Percentiles rank a stretch among this genome's conserved stretches.
Conservation (phyloP, 2,329 filamentous ascomycete genomes). For the Thelonectria olida region DNA sequence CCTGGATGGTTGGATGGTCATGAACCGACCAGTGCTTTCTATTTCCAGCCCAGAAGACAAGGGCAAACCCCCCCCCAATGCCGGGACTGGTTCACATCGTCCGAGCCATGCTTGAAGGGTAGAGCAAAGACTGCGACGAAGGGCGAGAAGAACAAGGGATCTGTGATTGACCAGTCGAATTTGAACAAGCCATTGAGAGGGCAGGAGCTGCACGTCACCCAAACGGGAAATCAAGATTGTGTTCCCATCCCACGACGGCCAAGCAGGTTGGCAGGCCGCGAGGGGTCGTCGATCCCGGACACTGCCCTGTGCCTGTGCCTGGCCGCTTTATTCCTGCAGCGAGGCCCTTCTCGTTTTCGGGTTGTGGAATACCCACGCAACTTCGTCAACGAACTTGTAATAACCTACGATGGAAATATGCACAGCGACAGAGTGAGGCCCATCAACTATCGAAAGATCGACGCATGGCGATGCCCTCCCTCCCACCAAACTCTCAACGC, state of each 20-base stretch:
- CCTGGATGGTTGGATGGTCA: conserved; percentile 8
- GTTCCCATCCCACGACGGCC: conserved; percentile 18
- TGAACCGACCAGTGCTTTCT: conserved; percentile 13
- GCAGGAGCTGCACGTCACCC: conserved; percentile 25
- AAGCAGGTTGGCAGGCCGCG: too few relatives aligned
- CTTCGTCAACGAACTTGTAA: too few relatives aligned
- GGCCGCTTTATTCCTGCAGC: background rate
- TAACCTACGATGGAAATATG: background rate
- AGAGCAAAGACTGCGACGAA: background rate
- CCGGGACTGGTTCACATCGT: conserved; percentile 23
- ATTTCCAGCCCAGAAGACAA: conserved; percentile 6
- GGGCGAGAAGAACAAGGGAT: conserved; percentile 6
- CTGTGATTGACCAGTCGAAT: background rate
- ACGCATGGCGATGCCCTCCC: conserved; percentile 29
- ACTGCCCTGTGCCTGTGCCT: conserved; percentile 21
- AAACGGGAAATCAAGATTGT: conserved; percentile 20
- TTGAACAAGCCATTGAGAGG: background rate
- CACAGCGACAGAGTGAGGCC: background rate
- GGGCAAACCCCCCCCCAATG: conserved; percentile 18
- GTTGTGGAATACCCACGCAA: background rate
- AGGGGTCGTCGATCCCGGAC: conserved; percentile 24
- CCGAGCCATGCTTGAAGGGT: conserved; percentile 12
- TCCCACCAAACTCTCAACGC: conserved; percentile 3
- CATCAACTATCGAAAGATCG: conserved; percentile 25
- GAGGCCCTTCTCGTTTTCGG: background rate